Evolutionary conservation across 1,139 yeast species (phyloP), one percentile per base, ranked within the genome.

Genomic region (Hyphopichia fennica): DNA sequence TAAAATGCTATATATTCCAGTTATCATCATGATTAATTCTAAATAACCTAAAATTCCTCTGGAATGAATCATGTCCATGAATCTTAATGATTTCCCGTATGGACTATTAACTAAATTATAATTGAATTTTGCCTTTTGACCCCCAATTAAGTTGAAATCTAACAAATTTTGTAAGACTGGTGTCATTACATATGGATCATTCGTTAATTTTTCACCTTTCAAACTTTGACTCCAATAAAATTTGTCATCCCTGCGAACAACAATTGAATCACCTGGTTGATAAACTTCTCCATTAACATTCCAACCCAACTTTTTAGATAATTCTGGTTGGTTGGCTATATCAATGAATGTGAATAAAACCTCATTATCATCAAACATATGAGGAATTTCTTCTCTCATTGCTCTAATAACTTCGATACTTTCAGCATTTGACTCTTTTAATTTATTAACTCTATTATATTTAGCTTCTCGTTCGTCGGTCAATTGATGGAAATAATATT

Each of bases 311-410:
- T 58, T 50, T 2, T 56, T 45, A 10, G 79, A 57, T 9, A 72
- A 50, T 1, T 59, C 51, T 1, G 62, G 53, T 34, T 68, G 53
- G 23, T 67, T 63, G 1, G 70, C 57, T n/a, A 79, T 45, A 55
- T 85, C 88, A 14, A 83, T 49, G 49, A 71, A 82, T 1, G 81
- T 76, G 41, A 79, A 67, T 14, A 75, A 57, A 1, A 79, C 69
- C 23, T 72, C 72, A 46, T 76, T 69, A 31, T 68, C 65, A 50
- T 58, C 64, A 45, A 67, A 73, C 35, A 67, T 56, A 56, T 77
- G 77, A 5, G 75, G 68, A 28, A 85, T 67, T 49, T 72, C 76
- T 39, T 65, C 55, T 40, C 81, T 69, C 75, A 82, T 63, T 23
- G 70, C 81, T 23, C 63, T 53, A 19, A 79, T 65, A 7, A 81